Evolutionary conservation across 371 early-diverging fungal species (phyloP).

Genomic region (Fennellomyces sp.): DNA sequence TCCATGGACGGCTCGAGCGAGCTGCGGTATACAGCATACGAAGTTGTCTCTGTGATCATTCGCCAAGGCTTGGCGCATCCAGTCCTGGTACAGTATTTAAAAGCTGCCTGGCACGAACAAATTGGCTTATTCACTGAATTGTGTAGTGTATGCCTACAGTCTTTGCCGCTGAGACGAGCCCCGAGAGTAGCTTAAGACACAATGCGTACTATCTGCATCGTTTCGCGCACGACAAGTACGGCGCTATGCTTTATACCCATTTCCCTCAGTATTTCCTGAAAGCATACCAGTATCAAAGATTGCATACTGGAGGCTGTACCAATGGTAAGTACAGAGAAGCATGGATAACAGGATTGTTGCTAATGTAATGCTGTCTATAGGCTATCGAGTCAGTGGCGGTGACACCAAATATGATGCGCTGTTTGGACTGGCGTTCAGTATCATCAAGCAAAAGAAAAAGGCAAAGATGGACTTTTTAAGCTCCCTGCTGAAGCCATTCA

Average conservation of each 20-base stretch:
- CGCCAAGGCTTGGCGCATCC: slow-evolving; percentile 92
- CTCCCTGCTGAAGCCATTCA: slow-evolving; percentile 70
- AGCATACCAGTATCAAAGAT: slow-evolving; percentile 60
- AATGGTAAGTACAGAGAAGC: slow-evolving; percentile 28
- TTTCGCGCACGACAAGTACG: slow-evolving; percentile 80
- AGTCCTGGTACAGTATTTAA: slow-evolving; percentile 49
- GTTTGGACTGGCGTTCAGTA: slow-evolving; percentile 67
- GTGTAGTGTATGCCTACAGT: slow-evolving; percentile 79
- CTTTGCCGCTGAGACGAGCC: slow-evolving; percentile 81
- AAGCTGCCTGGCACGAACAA: not conserved
- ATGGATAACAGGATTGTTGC: not conserved
- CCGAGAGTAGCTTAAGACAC: slow-evolving; percentile 61
- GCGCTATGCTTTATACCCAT: slow-evolving; percentile 72
- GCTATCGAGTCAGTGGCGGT: slow-evolving; percentile 50
- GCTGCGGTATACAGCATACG: slow-evolving; percentile 71
- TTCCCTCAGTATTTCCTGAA: not conserved
- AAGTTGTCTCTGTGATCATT: slow-evolving; percentile 74
- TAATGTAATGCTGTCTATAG: slow-evolving; percentile 21
- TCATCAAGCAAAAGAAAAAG: slow-evolving; percentile 69
- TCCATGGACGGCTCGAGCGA: slow-evolving; percentile 50
- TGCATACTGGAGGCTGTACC: slow-evolving; percentile 30
- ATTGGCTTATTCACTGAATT: not conserved
- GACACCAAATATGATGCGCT: slow-evolving; percentile 62
- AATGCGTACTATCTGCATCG: slow-evolving; percentile 75
- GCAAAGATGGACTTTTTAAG: slow-evolving; percentile 74